These are phyloP conservation scores for Metarhizium brunneum DNA, from an alignment of 2,329 filamentous ascomycete genomes.

Conservation along the genomic window DNA sequence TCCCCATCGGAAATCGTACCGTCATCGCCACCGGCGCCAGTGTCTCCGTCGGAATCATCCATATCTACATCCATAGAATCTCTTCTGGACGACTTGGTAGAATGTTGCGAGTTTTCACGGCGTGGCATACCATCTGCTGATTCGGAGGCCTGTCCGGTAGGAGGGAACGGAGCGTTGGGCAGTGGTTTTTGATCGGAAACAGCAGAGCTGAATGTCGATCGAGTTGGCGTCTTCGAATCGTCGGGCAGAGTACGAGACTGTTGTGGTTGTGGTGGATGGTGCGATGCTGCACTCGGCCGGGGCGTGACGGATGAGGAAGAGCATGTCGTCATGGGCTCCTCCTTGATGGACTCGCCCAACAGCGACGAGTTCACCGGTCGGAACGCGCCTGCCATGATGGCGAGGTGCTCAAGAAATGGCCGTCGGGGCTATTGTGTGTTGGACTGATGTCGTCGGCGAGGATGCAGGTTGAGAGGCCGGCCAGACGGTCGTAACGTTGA, in stretches of 20 bases:
- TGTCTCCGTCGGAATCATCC: conserved; percentile 64
- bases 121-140: conserved; percentile 26
- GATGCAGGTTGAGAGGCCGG: not conserved
- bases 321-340: conserved; percentile 28
- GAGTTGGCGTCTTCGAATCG: conserved; percentile 53
- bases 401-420: not conserved
- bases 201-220: conserved; percentile 39
- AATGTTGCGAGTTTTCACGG: conserved; percentile 48
- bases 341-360: conserved; percentile 20
- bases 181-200: conserved; percentile 40
- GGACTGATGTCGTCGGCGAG: not conserved
- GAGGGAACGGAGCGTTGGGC: conserved; percentile 42
- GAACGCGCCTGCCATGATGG: conserved; percentile 37
- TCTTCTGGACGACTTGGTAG: conserved; percentile 43
- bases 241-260: conserved; percentile 22
- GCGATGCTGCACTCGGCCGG: conserved; percentile 26
- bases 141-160: conserved; percentile 37
- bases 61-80: conserved; percentile 66
- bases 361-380: conserved; percentile 38
- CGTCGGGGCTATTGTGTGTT: not conserved
- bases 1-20: conserved; percentile 54
- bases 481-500: not conserved
- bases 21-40: conserved; percentile 33
- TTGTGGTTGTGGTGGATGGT: conserved; percentile 16
- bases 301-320: conserved; percentile 18